Percentiles rank a stretch among this genome's conserved stretches.
These are phyloP conservation scores for Boletus mariae DNA, from an alignment of 1,284 basidiomycete genomes.

Conservation along the genomic window DNA sequence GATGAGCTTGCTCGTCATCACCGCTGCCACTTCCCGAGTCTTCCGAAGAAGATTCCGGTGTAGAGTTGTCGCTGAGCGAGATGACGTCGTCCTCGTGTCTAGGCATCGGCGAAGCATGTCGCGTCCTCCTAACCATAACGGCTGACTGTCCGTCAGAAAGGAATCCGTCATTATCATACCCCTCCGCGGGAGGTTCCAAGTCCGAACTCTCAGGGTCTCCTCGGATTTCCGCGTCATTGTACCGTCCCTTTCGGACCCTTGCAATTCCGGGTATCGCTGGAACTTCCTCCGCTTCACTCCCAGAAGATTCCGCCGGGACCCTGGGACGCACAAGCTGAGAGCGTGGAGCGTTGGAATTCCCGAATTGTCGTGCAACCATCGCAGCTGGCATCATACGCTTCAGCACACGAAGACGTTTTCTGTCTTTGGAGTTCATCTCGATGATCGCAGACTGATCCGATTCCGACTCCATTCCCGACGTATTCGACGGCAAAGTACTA, in stretches of 20 bases:
- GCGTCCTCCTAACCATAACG: constrained; percentile 10
- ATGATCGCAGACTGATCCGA: constrained; percentile 9
- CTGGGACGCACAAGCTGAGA: constrained; percentile 14
- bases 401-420: constrained; percentile 35
- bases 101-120: constrained; percentile 1
- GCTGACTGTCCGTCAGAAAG: constrained; percentile 16
- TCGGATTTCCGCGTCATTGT: constrained; percentile 34
- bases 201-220: constrained; percentile 52
- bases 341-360: constrained; percentile 7
- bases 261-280: constrained; percentile 44
- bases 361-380: constrained; percentile 38
- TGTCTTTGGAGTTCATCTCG: constrained; percentile 28
- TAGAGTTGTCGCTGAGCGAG: constrained; percentile 26
- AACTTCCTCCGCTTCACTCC: constrained; percentile 34
- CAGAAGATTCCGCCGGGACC: constrained; percentile 16
- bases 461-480: constrained; percentile 19
- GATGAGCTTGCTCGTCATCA: constrained; percentile 31
- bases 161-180: not conserved
- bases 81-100: constrained; percentile 17
- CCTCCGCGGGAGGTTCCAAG: constrained; percentile 16
- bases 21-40: constrained; percentile 23
- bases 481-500: constrained; percentile 18
- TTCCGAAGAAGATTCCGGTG: constrained; percentile 23
- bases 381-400: constrained; percentile 43
- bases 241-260: constrained; percentile 35